Base-by-base conservation (phyloP, 2,329 filamentous ascomycete species). In the Anisogramma anomala region DNA sequence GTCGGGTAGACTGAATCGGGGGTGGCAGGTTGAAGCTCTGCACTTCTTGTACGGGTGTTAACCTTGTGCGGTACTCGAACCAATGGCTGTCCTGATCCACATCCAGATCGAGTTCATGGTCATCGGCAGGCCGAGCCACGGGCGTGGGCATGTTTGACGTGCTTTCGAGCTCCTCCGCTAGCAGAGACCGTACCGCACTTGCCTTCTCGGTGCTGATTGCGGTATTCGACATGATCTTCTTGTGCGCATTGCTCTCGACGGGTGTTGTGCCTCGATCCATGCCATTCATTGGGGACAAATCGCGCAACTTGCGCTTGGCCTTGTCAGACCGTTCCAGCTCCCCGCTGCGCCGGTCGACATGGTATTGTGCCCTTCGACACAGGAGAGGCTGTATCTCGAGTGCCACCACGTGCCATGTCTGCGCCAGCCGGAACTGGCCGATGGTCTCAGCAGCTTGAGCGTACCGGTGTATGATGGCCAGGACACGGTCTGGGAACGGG, bases 141-240 rank as follows among this genome's bases (percentile, higher is more conserved):
- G 77, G 77, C 0, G 76, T 81, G 2, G 74, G 62, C 19, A 75
- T 65, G 46, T 78, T 78, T 1, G 76, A 80, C 6, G 74, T 78
- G 53, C 72, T 79, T 46, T 77, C 75, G 15, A 74, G 64, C 42
- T 77, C 75, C 41, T 73, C 66, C 0, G 71, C 58, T 0, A 76
- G 59, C 3, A 75, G 56, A 0, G 72, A 74, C 19, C 64, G 64
- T 10, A 60, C 57, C 1, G 51, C 46, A 4, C 52, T 51, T 9
- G 50, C 49, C 28, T 50, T 55, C 20, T 63, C 61, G n/a, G 53
- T 59, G 25, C 59, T 58, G 17, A 51, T 56, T 38, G 52, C 59
- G 17, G 54, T 57, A 47, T 31, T 50, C 28, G 59, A 23, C 19
- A 15, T 19, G n/a, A 3, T 39, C 41, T 5, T 33, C 25, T 3